These are phyloP conservation scores for Zygotorulaspora florentina DNA, from an alignment of 805 yeast genomes.

Conservation along the genomic window DNA sequence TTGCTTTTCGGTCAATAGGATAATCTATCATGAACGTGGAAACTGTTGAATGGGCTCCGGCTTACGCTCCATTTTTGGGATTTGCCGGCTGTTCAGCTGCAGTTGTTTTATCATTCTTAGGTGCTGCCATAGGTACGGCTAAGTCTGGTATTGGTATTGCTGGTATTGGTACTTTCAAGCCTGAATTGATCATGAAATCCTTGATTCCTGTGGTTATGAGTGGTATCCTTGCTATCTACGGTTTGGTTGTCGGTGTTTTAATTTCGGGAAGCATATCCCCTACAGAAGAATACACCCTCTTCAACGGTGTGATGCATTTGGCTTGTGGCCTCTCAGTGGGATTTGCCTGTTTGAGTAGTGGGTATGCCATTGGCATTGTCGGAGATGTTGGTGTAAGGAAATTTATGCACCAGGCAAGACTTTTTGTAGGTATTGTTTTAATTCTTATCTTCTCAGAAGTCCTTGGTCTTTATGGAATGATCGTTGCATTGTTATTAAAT, in stretches of 20 bases:
- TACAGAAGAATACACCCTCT: conserved; percentile 70
- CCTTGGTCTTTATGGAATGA: conserved; percentile 88
- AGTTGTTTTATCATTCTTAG: conserved; percentile 87
- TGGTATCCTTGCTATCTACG: conserved; percentile 96
- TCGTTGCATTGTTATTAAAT: conserved; percentile 86
- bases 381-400: conserved; percentile 93
- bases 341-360: conserved; percentile 92
- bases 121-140: conserved; percentile 98
- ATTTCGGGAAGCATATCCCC: conserved; percentile 91
- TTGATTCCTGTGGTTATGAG: conserved; percentile 97
- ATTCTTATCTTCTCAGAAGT: conserved; percentile 90
- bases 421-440: conserved; percentile 85
- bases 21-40: conserved; percentile 23
- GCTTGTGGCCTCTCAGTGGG: conserved; percentile 96
- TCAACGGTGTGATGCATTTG: conserved; percentile 96
- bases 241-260: conserved; percentile 91
- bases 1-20: not conserved
- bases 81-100: conserved; percentile 97
- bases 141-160: conserved; percentile 97
- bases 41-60: conserved; percentile 68
- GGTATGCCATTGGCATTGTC: conserved; percentile 92
- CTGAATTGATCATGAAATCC: conserved; percentile 93
- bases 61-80: conserved; percentile 95
- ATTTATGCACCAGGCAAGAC: conserved; percentile 79
- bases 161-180: conserved; percentile 96